Percentiles rank a stretch among this genome's conserved stretches.
phyloP scores from a whole-genome alignment of 2,329 filamentous ascomycete species.

The Leptographium lundbergii region DNA sequence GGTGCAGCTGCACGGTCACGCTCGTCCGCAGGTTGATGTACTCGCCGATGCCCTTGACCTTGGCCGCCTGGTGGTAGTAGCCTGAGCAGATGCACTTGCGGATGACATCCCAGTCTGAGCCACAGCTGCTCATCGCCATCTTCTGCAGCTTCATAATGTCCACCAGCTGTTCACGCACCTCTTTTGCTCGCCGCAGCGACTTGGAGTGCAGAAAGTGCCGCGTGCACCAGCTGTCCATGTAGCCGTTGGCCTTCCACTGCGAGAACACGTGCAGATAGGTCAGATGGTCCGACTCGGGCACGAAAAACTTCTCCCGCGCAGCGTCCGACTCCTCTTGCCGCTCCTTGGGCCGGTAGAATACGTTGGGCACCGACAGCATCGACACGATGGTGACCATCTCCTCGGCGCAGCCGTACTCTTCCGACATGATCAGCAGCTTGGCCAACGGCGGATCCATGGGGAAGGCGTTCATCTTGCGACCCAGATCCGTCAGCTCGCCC shows the following conservation, averaged over 20 bases:
- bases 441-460: constrained; percentile 95
- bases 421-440: constrained; percentile 85
- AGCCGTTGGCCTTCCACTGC: constrained; percentile 87
- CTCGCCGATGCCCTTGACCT: constrained; percentile 91
- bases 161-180: constrained; percentile 83
- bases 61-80: constrained; percentile 95
- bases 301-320: constrained; percentile 94
- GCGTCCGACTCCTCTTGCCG: constrained; percentile 92
- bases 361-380: constrained; percentile 92
- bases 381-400: constrained; percentile 98
- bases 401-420: constrained; percentile 84
- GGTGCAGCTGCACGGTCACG: constrained; percentile 87
- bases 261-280: constrained; percentile 92
- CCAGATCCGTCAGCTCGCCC: constrained; percentile 77
- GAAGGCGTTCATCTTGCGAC: constrained; percentile 89
- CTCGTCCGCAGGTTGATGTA: constrained; percentile 94
- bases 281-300: constrained; percentile 91
- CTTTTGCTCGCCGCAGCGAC: constrained; percentile 77
- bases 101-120: constrained; percentile 93
- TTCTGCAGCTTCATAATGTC: constrained; percentile 94
- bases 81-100: constrained; percentile 94
- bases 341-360: constrained; percentile 95
- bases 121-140: constrained; percentile 76
- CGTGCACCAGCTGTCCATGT: constrained; percentile 82
- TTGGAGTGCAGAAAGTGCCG: constrained; percentile 95